Percentiles rank a stretch among this genome's conserved stretches.
phyloP scores from a whole-genome alignment of 352 stramenopile species.

The Pythium phragmiticola region DNA sequence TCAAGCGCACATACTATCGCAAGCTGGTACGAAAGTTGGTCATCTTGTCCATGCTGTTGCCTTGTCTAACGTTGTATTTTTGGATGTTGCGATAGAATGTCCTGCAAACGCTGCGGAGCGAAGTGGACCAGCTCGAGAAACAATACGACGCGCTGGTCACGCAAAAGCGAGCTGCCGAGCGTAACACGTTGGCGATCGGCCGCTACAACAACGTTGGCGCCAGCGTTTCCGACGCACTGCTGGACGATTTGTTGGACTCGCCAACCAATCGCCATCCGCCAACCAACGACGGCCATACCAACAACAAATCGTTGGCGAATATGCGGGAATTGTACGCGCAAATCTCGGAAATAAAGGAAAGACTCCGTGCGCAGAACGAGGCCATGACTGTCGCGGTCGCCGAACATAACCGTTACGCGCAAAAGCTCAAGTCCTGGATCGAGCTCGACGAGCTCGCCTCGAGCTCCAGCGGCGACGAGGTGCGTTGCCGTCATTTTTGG shows the following conservation, averaged over 20 bases:
- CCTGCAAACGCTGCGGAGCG: conserved; percentile 15
- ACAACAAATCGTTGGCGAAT: neutral
- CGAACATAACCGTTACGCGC: conserved; percentile 17
- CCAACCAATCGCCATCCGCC: neutral
- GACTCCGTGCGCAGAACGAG: conserved; percentile 23
- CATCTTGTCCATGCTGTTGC: neutral
- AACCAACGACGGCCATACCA: neutral
- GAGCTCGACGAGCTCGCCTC: conserved; percentile 5
- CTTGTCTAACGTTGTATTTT: conserved; percentile 4
- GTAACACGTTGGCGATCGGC: neutral
- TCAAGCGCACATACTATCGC: conserved; percentile 26
- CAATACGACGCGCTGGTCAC: conserved; percentile 13
- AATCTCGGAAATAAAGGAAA: conserved; percentile 19
- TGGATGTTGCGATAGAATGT: conserved; percentile 16
- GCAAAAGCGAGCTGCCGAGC: conserved; percentile 6
- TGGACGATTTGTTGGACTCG: conserved; percentile 1
- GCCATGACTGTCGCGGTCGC: conserved; percentile 16
- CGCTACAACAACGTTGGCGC: neutral
- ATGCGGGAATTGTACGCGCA: conserved; percentile 13
- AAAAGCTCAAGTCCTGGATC: conserved; percentile 21
- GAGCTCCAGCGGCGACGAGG: conserved; percentile 19
- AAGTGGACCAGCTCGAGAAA: conserved; percentile 9
- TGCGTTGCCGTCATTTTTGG: conserved; percentile 2
- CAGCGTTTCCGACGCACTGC: neutral
- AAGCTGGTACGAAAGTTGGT: conserved; percentile 22